Conservation (phyloP, 129 eudicot genomes). For the Cynara cardunculus region DNA sequence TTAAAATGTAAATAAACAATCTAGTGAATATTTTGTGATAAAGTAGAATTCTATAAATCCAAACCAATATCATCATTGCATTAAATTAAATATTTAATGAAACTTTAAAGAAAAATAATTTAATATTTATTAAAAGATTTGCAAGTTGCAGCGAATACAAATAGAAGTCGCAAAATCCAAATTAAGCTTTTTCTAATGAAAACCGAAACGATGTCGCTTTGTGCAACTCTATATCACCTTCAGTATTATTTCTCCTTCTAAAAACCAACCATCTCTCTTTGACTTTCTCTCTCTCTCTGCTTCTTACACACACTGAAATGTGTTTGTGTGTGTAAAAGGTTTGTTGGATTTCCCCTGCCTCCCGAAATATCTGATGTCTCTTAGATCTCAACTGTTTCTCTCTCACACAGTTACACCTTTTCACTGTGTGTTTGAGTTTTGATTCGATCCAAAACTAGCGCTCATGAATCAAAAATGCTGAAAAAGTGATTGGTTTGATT, state of each 20-base stretch:
- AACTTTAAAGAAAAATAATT: not conserved
- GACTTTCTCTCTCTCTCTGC: no score
- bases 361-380: constrained; percentile 17
- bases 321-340: constrained; percentile 24
- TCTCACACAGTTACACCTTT: constrained; percentile 7
- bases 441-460: constrained; percentile 17
- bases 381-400: constrained; percentile 24
- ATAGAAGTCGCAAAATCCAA: not conserved
- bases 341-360: constrained; percentile 24
- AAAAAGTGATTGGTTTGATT: not conserved
- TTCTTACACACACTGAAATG: constrained; percentile 25
- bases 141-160: not conserved
- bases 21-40: no score
- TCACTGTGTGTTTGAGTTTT: constrained; percentile 15
- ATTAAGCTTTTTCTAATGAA: constrained; percentile 2
- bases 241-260: constrained; percentile 3
- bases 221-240: not conserved
- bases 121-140: no score
- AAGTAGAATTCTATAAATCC: not conserved
- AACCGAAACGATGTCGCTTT: constrained; percentile 13
- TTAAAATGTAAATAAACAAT: no score
- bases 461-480: constrained; percentile 22
- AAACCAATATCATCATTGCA: not conserved
- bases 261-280: constrained; percentile 23
- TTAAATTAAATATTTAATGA: not conserved